Evolutionary conservation across 192 early-diverging fungal species (phyloP), one percentile per base, ranked within the genome.

Genomic region (Lunasporangiospora selenospora): DNA sequence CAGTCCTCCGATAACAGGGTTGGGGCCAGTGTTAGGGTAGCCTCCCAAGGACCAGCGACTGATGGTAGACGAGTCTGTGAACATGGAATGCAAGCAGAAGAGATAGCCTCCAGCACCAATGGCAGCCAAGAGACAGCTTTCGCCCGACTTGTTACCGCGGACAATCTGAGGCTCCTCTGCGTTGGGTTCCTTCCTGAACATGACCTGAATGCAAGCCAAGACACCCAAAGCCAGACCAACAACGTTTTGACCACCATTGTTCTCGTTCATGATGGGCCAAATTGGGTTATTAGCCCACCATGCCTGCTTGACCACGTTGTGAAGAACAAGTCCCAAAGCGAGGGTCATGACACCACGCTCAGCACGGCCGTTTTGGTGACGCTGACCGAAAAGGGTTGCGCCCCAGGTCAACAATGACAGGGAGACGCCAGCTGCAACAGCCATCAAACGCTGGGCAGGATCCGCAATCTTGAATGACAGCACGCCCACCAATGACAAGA

Each of bases 271-370:
- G 19, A 89, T 89, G n/a, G 90, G 83, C 91, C 91, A 93, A 43
- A 87, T 87, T 2, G 90, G 90, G 76, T 93, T 93, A 78, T 89
- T 87, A 11, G 90, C 87, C 58, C 82, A 87, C 86, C 89, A 91
- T 16, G 85, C 79, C 79, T 89, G 83, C 63, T 90, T 91, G 64
- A 91, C 79, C 0, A 87, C 81, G 31, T 89, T 81, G 69, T 85
- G 86, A 16, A 85, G 62, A 18, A 93, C 51, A 42, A 93, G 78
- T 27, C 91, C 91, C 0, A 89, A 67, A 56, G 83, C 66, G 87
- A 89, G 88, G 24, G 87, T 80, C 57, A 86, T 71, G 18, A 85
- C 81, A 24, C 84, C 78, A 51, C 83, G 81, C 53, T 88, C 91
- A 44, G 90, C 77, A 19, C 83, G 70, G 16, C 82, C 85, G 1